Conservation (phyloP, 345 rosid genomes). For the sweet orange (Citrus sinensis) region DVS_A1.0 CM039163.1:43752501-43753000, state of each 20-base stretch:
- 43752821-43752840: background rate
- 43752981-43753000: background rate
- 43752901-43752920: slow-evolving; percentile 12
- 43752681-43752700: background rate
- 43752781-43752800: background rate
- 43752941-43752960: background rate
- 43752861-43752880: background rate
- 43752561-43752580: slow-evolving; percentile 37
- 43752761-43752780: background rate
- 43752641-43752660: slow-evolving; percentile 2
- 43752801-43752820: too few relatives aligned
- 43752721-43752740: background rate
- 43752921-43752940: slow-evolving; percentile 8
- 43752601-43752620: background rate
- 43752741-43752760: background rate
- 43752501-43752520: background rate
- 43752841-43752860: background rate
- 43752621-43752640: slow-evolving; percentile 26
- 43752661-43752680: slow-evolving; percentile 5
- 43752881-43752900: slow-evolving; percentile 13
- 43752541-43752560: slow-evolving; percentile 22
- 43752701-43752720: background rate
- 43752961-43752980: background rate
- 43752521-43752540: background rate
- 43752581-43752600: background rate